Conservation (phyloP, 1,284 basidiomycete genomes). For the Ustilago bromivora region DNA sequence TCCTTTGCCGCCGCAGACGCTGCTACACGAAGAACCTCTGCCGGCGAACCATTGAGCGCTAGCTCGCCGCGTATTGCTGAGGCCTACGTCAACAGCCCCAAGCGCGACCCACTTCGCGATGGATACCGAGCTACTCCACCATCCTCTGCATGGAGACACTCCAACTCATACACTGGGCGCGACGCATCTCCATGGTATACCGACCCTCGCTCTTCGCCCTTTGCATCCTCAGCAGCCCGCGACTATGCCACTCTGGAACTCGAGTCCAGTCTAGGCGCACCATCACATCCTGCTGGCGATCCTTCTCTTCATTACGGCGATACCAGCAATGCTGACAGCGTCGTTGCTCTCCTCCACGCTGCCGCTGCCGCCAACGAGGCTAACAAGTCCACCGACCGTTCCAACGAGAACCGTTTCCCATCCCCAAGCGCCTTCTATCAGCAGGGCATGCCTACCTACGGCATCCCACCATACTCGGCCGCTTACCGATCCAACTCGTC, state of each 20-base stretch:
- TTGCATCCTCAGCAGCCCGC: conserved; percentile 60
- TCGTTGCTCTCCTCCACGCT: conserved; percentile 49
- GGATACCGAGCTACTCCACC: conserved; percentile 54
- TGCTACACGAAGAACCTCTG: conserved; percentile 41
- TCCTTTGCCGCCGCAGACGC: conserved; percentile 38
- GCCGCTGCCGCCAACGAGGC: conserved; percentile 51
- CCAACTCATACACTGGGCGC: conserved; percentile 45
- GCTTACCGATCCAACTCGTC: conserved; percentile 49
- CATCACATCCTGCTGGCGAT: conserved; percentile 40
- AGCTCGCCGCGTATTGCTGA: conserved; percentile 56
- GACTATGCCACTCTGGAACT: conserved; percentile 53
- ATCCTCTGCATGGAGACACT: conserved; percentile 48
- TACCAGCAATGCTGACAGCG: conserved; percentile 49
- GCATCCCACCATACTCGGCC: conserved; percentile 51
- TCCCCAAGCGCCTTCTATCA: conserved; percentile 60
- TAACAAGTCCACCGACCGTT: conserved; percentile 41
- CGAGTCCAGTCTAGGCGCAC: conserved; percentile 37
- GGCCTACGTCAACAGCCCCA: conserved; percentile 55
- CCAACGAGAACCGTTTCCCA: conserved; percentile 57
- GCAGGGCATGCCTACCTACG: conserved; percentile 53
- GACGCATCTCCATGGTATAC: conserved; percentile 63
- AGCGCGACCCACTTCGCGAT: conserved; percentile 56
- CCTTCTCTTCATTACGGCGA: conserved; percentile 51
- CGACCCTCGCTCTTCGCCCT: conserved; percentile 63
- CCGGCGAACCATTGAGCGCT: conserved; percentile 44